phyloP scores from a whole-genome alignment of 768 basidiomycete genomes.

The Lactifluus hygrophoroides region DNA sequence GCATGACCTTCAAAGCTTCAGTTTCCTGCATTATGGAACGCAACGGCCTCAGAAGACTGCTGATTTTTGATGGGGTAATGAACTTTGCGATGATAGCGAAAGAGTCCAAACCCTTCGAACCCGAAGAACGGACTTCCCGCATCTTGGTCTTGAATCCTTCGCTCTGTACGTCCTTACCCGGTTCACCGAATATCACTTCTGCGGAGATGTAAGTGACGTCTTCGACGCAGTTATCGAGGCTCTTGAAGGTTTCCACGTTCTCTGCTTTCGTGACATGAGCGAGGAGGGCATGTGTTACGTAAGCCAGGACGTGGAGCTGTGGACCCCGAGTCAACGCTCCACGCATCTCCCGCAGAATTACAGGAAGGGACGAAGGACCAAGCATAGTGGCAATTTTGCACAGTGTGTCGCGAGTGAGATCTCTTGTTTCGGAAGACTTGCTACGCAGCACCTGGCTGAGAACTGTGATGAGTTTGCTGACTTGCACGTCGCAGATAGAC shows the following conservation, averaged over 20 bases:
- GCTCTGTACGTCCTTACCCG: conserved; percentile 76
- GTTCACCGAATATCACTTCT: conserved; percentile 91
- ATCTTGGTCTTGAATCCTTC: conserved; percentile 94
- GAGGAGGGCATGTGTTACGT: conserved; percentile 71
- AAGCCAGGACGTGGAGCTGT: conserved; percentile 88
- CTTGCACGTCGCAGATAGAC: conserved; percentile 52
- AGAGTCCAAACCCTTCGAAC: conserved; percentile 78
- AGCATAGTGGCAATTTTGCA: conserved; percentile 68
- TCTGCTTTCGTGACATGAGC: conserved; percentile 67
- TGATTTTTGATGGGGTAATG: conserved; percentile 70
- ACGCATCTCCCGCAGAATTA: conserved; percentile 73
- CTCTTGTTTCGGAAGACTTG: conserved; percentile 86
- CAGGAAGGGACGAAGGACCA: conserved; percentile 65
- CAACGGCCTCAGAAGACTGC: conserved; percentile 66
- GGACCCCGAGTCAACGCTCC: conserved; percentile 83
- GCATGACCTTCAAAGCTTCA: conserved; percentile 68
- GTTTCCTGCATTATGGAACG: conserved; percentile 83
- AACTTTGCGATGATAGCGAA: conserved; percentile 73
- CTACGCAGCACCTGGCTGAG: conserved; percentile 89
- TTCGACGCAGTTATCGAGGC: conserved; percentile 67
- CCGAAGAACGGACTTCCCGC: conserved; percentile 80
- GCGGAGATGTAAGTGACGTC: conserved; percentile 75
- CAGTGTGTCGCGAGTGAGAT: conserved; percentile 74
- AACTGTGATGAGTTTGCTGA: conserved; percentile 69
- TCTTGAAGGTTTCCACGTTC: conserved; percentile 43